phyloP scores from a whole-genome alignment of 2,329 filamentous ascomycete species.

The Chrysosphaeria jannelii region DNA sequence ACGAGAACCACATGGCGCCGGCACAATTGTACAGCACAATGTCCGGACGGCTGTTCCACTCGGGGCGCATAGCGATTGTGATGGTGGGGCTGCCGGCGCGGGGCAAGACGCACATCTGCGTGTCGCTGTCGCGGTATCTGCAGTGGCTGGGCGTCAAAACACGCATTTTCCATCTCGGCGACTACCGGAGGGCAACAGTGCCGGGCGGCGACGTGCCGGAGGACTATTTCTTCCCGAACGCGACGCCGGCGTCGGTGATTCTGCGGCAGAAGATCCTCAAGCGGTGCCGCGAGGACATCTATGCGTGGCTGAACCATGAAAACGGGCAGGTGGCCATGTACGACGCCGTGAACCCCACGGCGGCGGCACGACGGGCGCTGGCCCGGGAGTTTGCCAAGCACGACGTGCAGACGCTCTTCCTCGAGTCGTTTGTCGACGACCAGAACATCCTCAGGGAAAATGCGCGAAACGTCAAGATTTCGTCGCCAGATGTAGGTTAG shows the following conservation, averaged over 20 bases:
- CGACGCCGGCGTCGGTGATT: conserved; percentile 73
- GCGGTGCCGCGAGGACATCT: conserved; percentile 91
- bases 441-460: conserved; percentile 87
- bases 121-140: conserved; percentile 79
- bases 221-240: conserved; percentile 93
- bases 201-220: conserved; percentile 66
- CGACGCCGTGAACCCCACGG: conserved; percentile 83
- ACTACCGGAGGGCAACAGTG: conserved; percentile 80
- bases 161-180: conserved; percentile 85
- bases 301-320: conserved; percentile 83
- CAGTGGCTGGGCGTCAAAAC: conserved; percentile 97
- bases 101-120: conserved; percentile 92
- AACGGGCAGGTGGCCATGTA: conserved; percentile 97
- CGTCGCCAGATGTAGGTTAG: conserved; percentile 57
- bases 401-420: conserved; percentile 86
- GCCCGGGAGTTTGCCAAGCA: conserved; percentile 96
- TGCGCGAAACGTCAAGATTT: conserved; percentile 90
- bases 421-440: conserved; percentile 86
- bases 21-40: conserved; percentile 96
- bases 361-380: conserved; percentile 49
- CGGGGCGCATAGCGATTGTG: conserved; percentile 84
- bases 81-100: conserved; percentile 86
- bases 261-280: conserved; percentile 91
- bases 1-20: conserved; percentile 45
- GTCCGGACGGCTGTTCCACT: conserved; percentile 88